Evolutionary conservation across 345 rosid species (phyloP).

Genomic region (Arabidopsis suecica): DNA sequence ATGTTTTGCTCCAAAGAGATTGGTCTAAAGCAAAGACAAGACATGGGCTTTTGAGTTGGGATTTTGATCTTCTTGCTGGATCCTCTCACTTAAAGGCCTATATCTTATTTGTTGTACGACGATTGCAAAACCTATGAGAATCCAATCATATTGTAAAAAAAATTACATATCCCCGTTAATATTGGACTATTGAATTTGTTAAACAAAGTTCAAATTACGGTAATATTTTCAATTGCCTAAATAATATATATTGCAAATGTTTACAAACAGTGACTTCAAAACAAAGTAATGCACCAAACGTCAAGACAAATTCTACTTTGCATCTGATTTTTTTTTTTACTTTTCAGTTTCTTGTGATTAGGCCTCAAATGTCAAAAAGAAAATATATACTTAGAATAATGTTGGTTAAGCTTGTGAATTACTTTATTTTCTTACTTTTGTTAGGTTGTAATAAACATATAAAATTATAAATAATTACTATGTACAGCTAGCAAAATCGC

Average conservation of each 20-base stretch:
- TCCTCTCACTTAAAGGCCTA: background rate
- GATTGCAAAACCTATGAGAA: background rate
- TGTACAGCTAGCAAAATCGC: conserved; percentile 40
- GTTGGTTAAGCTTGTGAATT: conserved; percentile 11
- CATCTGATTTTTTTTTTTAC: conserved; percentile 1
- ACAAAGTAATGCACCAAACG: conserved; percentile 29
- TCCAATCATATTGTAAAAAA: too few species aligned
- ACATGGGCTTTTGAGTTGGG: background rate
- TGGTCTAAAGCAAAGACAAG: background rate
- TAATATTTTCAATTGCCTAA: background rate
- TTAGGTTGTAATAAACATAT: conserved; percentile 4
- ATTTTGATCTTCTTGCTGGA: conserved; percentile 17
- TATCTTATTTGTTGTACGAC: background rate
- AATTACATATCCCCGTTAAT: too few species aligned
- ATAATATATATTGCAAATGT: background rate
- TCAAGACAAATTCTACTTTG: conserved; percentile 22
- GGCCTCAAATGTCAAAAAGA: background rate
- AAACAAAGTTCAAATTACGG: background rate
- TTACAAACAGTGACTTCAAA: conserved; percentile 22
- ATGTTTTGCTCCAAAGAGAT: background rate
- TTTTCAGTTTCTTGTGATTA: background rate
- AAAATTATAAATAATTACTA: background rate
- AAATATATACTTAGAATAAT: background rate
- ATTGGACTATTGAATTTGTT: background rate
- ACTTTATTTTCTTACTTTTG: conserved; percentile 4